Evolutionary conservation across 2,329 filamentous ascomycete genomes (phyloP).

Genomic region (Sporothrix sp.): DNA sequence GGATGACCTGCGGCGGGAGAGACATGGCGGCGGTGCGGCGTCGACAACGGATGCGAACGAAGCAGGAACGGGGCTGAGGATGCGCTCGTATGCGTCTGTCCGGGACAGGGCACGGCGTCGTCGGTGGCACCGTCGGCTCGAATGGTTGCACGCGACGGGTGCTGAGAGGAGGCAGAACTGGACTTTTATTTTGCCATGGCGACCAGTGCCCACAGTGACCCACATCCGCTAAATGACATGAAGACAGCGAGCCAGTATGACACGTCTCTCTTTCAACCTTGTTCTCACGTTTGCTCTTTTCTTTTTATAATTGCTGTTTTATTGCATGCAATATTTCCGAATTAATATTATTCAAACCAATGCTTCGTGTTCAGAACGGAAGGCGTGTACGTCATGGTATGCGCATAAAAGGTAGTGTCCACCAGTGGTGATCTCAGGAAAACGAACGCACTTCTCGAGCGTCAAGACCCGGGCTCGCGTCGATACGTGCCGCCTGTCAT

Average conservation of each 20-base stretch:
- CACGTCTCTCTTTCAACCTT: not conserved
- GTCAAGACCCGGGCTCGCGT: too few relatives aligned
- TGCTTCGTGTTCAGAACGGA: not conserved
- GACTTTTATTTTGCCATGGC: slow-evolving; percentile 14
- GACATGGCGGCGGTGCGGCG: slow-evolving; percentile 33
- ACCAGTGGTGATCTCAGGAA: too few relatives aligned
- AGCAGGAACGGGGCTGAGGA: too few relatives aligned
- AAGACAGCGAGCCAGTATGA: not conserved
- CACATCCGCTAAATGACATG: not conserved
- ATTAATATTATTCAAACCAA: not conserved
- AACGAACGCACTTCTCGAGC: too few relatives aligned
- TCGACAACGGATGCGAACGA: not conserved
- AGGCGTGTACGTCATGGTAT: too few relatives aligned
- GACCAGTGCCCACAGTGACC: slow-evolving; percentile 1
- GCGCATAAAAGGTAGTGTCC: too few relatives aligned
- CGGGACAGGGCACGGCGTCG: too few relatives aligned
- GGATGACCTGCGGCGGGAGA: slow-evolving; percentile 48
- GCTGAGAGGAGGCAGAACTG: too few relatives aligned
- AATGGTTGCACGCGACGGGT: too few relatives aligned
- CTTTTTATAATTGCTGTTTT: not conserved
- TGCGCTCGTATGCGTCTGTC: too few relatives aligned
- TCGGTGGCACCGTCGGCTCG: too few relatives aligned
- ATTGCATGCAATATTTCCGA: not conserved
- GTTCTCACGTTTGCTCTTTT: not conserved
- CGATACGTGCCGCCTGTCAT: too few relatives aligned